Percentiles rank a stretch among this genome's conserved stretches.
phyloP scores from a whole-genome alignment of 495 filamentous ascomycete genomes.

The Annulohypoxylon nitens region DNA sequence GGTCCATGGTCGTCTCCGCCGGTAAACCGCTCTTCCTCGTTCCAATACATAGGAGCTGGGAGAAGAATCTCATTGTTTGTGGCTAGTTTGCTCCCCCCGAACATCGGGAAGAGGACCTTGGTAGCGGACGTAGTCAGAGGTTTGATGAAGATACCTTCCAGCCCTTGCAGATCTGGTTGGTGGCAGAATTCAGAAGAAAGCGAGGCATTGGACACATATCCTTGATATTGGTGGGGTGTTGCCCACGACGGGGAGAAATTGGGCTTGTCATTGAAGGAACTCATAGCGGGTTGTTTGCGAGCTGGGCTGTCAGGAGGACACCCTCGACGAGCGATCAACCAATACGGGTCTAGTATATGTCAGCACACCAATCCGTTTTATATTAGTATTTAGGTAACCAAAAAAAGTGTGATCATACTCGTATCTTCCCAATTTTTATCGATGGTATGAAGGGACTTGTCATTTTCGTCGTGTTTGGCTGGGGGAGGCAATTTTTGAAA shows the following conservation, averaged over 20 bases:
- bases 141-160: slow-evolving; percentile 77
- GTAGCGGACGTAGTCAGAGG: slow-evolving; percentile 69
- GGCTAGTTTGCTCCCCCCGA: slow-evolving; percentile 78
- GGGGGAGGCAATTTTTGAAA: slow-evolving; percentile 52
- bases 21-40: slow-evolving; percentile 76
- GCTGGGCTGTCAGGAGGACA: slow-evolving; percentile 72
- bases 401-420: slow-evolving; percentile 51
- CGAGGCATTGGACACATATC: slow-evolving; percentile 75
- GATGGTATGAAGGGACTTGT: slow-evolving; percentile 43
- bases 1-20: slow-evolving; percentile 65
- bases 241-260: slow-evolving; percentile 56
- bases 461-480: slow-evolving; percentile 48
- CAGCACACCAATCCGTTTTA: slow-evolving; percentile 37
- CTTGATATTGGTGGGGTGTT: slow-evolving; percentile 62
- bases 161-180: slow-evolving; percentile 64
- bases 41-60: slow-evolving; percentile 80
- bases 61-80: slow-evolving; percentile 83
- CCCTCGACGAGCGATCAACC: slow-evolving; percentile 70
- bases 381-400: slow-evolving; percentile 15
- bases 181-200: slow-evolving; percentile 74
- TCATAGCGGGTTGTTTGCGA: slow-evolving; percentile 59
- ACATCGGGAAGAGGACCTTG: slow-evolving; percentile 72
- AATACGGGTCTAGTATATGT: slow-evolving; percentile 65
- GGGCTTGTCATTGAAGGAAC: slow-evolving; percentile 57
- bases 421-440: slow-evolving; percentile 60